Evolutionary conservation across 1,139 yeast species (phyloP).

Genomic region (Candida buenavistaensis): DNA sequence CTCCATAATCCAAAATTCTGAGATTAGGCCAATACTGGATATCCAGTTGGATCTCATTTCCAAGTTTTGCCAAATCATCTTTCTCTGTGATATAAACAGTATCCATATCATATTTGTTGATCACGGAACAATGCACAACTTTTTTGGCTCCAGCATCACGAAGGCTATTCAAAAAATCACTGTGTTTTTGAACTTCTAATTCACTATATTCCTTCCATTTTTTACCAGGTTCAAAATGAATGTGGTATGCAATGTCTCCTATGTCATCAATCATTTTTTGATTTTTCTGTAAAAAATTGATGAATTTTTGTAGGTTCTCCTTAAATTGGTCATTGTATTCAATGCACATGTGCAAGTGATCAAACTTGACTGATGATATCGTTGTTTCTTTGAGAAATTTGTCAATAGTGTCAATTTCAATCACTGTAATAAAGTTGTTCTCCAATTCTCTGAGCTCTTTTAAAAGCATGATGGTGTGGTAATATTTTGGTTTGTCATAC

Average conservation of each 20-base stretch:
- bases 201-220: constrained; percentile 37
- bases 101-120: constrained; percentile 38
- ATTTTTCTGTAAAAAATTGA: constrained; percentile 23
- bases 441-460: constrained; percentile 24
- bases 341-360: constrained; percentile 33
- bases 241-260: constrained; percentile 35
- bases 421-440: constrained; percentile 20
- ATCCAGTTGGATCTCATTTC: constrained; percentile 43
- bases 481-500: constrained; percentile 32
- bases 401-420: constrained; percentile 20
- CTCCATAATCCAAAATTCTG: constrained; percentile 38
- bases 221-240: constrained; percentile 35
- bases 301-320: constrained; percentile 21
- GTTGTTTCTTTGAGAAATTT: constrained; percentile 13
- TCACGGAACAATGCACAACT: constrained; percentile 40
- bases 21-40: constrained; percentile 37
- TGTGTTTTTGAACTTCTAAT: constrained; percentile 27
- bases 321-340: constrained; percentile 36
- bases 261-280: constrained; percentile 19
- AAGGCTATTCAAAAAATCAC: constrained; percentile 24
- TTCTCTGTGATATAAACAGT: constrained; percentile 38
- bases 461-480: constrained; percentile 29
- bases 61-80: constrained; percentile 32
- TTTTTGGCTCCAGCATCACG: constrained; percentile 26
- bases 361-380: constrained; percentile 20